Percentiles rank a stretch among this genome's conserved stretches.
These are phyloP conservation scores for Cylindrotheca fusiformis DNA, from an alignment of 108 stramenopile genomes.

Conservation along the genomic window DNA sequence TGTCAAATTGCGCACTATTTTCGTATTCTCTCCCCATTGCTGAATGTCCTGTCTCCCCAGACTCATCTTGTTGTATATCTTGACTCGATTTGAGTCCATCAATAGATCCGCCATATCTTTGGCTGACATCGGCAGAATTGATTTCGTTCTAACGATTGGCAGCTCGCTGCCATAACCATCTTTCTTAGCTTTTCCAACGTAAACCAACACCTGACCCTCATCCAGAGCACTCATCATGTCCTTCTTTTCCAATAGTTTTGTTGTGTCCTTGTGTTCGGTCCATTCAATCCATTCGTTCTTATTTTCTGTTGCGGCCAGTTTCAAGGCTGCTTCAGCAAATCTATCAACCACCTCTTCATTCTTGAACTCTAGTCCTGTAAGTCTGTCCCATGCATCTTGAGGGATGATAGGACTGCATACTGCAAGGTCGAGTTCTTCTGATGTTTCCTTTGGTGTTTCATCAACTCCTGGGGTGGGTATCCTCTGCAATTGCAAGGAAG, in stretches of 20 bases:
- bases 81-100: slow-evolving; percentile 75
- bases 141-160: slow-evolving; percentile 72
- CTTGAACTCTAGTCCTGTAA: slow-evolving; percentile 68
- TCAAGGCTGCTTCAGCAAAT: slow-evolving; percentile 51
- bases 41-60: slow-evolving; percentile 68
- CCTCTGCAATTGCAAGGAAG: not conserved
- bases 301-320: slow-evolving; percentile 26
- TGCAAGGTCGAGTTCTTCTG: not conserved
- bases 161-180: slow-evolving; percentile 60
- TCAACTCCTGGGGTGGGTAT: not conserved
- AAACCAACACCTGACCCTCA: slow-evolving; percentile 48
- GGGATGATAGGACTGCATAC: slow-evolving; percentile 56
- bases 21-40: slow-evolving; percentile 50
- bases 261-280: slow-evolving; percentile 44
- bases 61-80: slow-evolving; percentile 83
- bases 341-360: slow-evolving; percentile 43
- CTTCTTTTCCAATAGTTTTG: slow-evolving; percentile 30
- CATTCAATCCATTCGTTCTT: slow-evolving; percentile 51
- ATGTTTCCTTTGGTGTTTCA: not conserved
- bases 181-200: slow-evolving; percentile 53
- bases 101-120: slow-evolving; percentile 68
- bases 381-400: slow-evolving; percentile 36
- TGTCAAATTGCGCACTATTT: slow-evolving; percentile 76
- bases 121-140: slow-evolving; percentile 63
- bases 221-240: slow-evolving; percentile 11